These are phyloP conservation scores for Alternaria sp. DNA, from an alignment of 2,329 filamentous ascomycete species.

Conservation along the genomic window DNA sequence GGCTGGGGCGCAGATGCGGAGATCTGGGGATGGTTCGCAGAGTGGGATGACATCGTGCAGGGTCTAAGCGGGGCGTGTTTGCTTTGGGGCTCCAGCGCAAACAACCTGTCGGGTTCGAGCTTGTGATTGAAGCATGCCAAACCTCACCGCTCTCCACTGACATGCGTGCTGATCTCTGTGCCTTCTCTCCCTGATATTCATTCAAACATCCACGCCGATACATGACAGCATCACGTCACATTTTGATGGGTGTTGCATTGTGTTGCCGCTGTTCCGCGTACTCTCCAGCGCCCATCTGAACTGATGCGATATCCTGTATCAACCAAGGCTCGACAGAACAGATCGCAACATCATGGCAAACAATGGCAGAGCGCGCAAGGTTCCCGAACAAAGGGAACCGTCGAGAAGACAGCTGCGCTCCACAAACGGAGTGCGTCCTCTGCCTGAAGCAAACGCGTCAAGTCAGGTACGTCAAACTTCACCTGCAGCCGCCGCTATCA, in stretches of 20 bases:
- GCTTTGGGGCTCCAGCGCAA: conserved; percentile 8
- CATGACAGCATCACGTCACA: background rate
- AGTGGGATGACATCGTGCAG: conserved; percentile 2
- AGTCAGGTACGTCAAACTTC: conserved; percentile 15
- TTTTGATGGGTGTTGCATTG: background rate
- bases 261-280: background rate
- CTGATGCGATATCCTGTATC: background rate
- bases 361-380: background rate
- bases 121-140: background rate
- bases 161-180: background rate
- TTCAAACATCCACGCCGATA: background rate
- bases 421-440: conserved; percentile 7
- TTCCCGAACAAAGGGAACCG: background rate
- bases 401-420: conserved; percentile 9
- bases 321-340: background rate
- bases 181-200: background rate
- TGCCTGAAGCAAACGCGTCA: conserved; percentile 11
- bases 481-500: background rate
- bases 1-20: background rate
- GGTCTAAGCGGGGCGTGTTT: conserved; percentile 5
- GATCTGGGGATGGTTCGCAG: background rate
- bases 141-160: background rate
- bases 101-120: background rate
- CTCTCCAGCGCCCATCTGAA: background rate
- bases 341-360: conserved; percentile 10